Evolutionary conservation across 2,329 filamentous ascomycete genomes (phyloP).

Genomic region (Xylariaceae sp.): DNA sequence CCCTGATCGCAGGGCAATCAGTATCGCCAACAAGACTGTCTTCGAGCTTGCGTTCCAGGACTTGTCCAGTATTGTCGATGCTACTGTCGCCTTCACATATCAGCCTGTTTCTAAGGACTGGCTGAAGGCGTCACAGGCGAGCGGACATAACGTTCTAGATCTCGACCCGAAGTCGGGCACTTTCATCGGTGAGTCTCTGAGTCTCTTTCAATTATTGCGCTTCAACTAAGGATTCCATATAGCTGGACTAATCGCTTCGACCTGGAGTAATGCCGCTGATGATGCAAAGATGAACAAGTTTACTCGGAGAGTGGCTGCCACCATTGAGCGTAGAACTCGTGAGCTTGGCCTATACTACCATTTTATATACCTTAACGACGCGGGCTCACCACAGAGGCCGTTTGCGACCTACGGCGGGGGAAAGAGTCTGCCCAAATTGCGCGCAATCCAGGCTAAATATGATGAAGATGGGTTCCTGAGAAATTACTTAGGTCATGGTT

Average conservation of each 20-base stretch:
- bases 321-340: conserved; percentile 12
- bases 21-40: conserved; percentile 16
- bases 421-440: conserved; percentile 13
- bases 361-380: conserved; percentile 26
- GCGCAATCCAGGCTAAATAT: conserved; percentile 19
- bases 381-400: conserved; percentile 12
- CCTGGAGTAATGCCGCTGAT: conserved; percentile 22
- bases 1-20: conserved; percentile 6
- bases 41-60: conserved; percentile 15
- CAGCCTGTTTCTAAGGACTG: conserved; percentile 24
- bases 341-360: conserved; percentile 17
- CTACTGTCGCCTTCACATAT: conserved; percentile 17
- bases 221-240: not conserved
- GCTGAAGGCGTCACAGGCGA: conserved; percentile 18
- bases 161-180: conserved; percentile 23
- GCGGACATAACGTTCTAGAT: conserved; percentile 23
- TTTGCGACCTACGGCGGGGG: conserved; percentile 21
- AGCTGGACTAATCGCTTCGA: conserved; percentile 23
- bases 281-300: conserved; percentile 15
- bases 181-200: conserved; percentile 22
- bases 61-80: conserved; percentile 15
- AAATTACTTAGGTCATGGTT: conserved; percentile 20
- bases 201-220: not conserved
- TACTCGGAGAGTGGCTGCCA: conserved; percentile 1
- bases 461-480: conserved; percentile 20